A percentile compares a stretch with the other conserved stretches of the same genome.
Evolutionary conservation across 305 asterid genomes (phyloP).

Genomic region (Solanum hybrid): DNA sequence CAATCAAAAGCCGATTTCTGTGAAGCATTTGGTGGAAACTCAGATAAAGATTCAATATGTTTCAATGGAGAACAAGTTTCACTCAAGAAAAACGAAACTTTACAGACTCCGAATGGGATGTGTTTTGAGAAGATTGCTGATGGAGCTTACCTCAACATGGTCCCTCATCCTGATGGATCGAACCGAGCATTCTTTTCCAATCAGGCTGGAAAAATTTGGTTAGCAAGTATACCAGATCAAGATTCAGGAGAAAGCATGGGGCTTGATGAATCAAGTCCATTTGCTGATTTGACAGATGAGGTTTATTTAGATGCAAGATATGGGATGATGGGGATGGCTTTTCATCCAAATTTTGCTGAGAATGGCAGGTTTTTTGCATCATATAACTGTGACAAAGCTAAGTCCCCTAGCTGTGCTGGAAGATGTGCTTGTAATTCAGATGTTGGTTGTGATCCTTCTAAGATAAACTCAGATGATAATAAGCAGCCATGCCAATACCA

Average conservation of each 20-base stretch:
- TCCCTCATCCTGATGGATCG: conserved; percentile 86
- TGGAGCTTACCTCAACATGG: conserved; percentile 77
- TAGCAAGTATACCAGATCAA: conserved; percentile 72
- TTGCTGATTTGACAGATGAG: conserved; percentile 78
- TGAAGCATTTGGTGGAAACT: conserved; percentile 50
- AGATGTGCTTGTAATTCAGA: conserved; percentile 88
- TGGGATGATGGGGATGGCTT: conserved; percentile 95
- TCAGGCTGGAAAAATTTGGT: conserved; percentile 72
- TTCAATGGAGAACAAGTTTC: conserved; percentile 50
- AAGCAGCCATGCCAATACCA: conserved; percentile 64
- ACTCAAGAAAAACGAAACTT: conserved; percentile 30
- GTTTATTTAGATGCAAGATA: conserved; percentile 51
- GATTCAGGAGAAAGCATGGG: conserved; percentile 59
- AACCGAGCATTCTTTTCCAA: conserved; percentile 71
- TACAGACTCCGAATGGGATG: conserved; percentile 47
- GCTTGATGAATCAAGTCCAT: conserved; percentile 66
- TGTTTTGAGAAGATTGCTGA: conserved; percentile 76
- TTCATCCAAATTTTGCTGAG: conserved; percentile 60
- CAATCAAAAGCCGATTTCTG: conserved; percentile 65
- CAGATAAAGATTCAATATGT: conserved; percentile 40
- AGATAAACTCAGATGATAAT: conserved; percentile 34
- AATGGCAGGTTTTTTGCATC: conserved; percentile 92
- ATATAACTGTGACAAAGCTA: conserved; percentile 66
- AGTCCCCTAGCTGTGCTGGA: conserved; percentile 68
- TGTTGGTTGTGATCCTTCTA: conserved; percentile 77